Conservation (phyloP, 176 grass and related monocot genomes). For the Eragrostis nindensis region DNA sequence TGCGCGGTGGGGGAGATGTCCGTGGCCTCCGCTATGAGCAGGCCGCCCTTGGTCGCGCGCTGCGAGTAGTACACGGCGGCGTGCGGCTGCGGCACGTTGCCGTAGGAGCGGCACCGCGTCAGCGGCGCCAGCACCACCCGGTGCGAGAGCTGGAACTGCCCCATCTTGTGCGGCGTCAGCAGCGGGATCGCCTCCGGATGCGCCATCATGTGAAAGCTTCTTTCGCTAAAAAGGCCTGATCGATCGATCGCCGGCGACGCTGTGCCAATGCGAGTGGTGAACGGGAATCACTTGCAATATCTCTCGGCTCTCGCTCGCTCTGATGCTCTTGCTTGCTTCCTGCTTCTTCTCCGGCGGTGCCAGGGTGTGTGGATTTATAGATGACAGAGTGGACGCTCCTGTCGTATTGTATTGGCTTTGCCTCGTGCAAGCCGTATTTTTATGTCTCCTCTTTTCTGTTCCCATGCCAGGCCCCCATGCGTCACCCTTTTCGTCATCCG, state of each 20-base stretch:
- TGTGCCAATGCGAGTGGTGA: too few relatives aligned
- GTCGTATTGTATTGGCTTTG: too few relatives aligned
- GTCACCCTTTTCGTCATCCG: conserved; percentile 38
- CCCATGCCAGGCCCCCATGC: neutral
- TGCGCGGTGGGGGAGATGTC: conserved; percentile 46
- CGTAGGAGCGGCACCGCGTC: conserved; percentile 47
- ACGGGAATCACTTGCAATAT: neutral
- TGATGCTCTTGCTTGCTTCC: neutral
- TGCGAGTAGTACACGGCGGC: conserved; percentile 53
- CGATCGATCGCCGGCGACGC: neutral
- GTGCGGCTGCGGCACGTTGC: conserved; percentile 54
- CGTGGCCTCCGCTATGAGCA: conserved; percentile 51
- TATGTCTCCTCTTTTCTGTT: neutral
- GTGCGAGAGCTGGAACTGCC: conserved; percentile 48
- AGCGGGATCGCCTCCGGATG: conserved; percentile 31
- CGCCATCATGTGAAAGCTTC: too few relatives aligned
- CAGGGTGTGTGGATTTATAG: conserved; percentile 13
- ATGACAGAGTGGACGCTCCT: neutral
- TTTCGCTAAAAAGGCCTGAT: too few relatives aligned
- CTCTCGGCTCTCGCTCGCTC: neutral
- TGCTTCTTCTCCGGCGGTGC: neutral
- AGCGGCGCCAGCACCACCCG: conserved; percentile 58
- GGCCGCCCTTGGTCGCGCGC: conserved; percentile 45
- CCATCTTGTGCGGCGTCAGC: conserved; percentile 48
- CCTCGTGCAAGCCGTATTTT: neutral